Conservation (phyloP, 2,329 filamentous ascomycete species). For the Thyridium curvatum region DNA sequence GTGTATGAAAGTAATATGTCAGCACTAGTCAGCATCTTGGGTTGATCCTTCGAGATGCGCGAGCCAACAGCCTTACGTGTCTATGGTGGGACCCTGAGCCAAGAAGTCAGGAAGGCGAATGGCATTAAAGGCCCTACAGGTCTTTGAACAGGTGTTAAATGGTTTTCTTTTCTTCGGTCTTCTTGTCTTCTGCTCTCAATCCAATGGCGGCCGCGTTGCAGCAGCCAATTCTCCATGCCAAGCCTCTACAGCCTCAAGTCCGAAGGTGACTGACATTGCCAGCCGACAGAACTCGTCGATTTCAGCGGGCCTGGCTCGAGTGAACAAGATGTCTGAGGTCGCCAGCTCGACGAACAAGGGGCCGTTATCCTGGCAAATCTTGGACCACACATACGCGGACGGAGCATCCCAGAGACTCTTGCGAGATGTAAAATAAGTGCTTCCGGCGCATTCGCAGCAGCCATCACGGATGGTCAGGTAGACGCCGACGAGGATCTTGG, state of each 20-base stretch:
- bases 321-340: conserved; percentile 6
- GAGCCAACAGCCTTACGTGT: no score
- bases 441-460: conserved; percentile 14
- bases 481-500: conserved; percentile 9
- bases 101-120: no score
- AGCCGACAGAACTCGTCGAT: conserved; percentile 11
- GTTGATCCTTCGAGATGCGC: no score
- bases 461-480: conserved; percentile 15
- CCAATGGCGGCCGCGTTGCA: no score
- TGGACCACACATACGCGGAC: conserved; percentile 14
- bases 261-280: conserved; percentile 8
- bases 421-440: conserved; percentile 14
- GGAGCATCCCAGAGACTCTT: conserved; percentile 18
- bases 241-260: conserved; percentile 8
- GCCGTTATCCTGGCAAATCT: neutral
- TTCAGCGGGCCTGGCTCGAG: conserved; percentile 4
- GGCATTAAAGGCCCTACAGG: no score
- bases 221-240: conserved; percentile 3
- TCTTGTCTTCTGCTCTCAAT: no score
- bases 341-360: conserved; percentile 6
- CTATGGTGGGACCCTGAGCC: no score
- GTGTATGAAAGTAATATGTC: no score
- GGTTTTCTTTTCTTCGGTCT: no score
- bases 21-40: no score
- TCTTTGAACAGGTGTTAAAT: no score